Evolutionary conservation across 192 early-diverging fungal species (phyloP).

Genomic region (Phycomyces blakesleeanus): DNA sequence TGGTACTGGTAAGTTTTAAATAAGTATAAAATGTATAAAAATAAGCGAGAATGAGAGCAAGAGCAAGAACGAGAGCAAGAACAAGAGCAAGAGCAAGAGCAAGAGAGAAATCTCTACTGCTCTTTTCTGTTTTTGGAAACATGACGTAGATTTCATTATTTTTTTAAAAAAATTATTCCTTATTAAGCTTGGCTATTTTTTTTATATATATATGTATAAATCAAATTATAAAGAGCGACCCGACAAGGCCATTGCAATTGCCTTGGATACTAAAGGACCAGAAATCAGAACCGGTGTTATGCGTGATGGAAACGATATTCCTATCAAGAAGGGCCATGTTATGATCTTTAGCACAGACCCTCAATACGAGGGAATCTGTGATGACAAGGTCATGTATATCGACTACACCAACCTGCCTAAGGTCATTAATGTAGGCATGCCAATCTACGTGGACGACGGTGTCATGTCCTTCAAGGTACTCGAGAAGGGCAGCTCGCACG

Average conservation of each 20-base stretch:
- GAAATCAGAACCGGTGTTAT: slow-evolving; percentile 76
- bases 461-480: slow-evolving; percentile 90
- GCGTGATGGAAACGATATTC: slow-evolving; percentile 54
- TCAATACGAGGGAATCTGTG: slow-evolving; percentile 48
- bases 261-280: slow-evolving; percentile 78
- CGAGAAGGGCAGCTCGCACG: slow-evolving; percentile 48
- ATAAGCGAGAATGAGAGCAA: too few species aligned
- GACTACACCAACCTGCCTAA: slow-evolving; percentile 76
- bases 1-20: slow-evolving; percentile 27
- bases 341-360: slow-evolving; percentile 68
- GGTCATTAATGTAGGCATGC: slow-evolving; percentile 60
- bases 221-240: slow-evolving; percentile 23
- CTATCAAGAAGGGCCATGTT: slow-evolving; percentile 62
- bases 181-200: slow-evolving; percentile 2
- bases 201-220: neutral
- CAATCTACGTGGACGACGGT: slow-evolving; percentile 88
- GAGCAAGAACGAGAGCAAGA: too few species aligned
- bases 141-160: neutral
- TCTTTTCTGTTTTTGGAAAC: slow-evolving; percentile 2
- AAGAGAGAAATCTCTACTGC: too few species aligned
- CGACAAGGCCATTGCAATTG: slow-evolving; percentile 58
- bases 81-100: too few species aligned
- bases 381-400: slow-evolving; percentile 59
- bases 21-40: too few species aligned
- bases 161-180: too few species aligned